A percentile compares a stretch with the other conserved stretches of the same genome.
phyloP scores from a whole-genome alignment of 169 alveolate species.

The Miamiensis avidus region DNA sequence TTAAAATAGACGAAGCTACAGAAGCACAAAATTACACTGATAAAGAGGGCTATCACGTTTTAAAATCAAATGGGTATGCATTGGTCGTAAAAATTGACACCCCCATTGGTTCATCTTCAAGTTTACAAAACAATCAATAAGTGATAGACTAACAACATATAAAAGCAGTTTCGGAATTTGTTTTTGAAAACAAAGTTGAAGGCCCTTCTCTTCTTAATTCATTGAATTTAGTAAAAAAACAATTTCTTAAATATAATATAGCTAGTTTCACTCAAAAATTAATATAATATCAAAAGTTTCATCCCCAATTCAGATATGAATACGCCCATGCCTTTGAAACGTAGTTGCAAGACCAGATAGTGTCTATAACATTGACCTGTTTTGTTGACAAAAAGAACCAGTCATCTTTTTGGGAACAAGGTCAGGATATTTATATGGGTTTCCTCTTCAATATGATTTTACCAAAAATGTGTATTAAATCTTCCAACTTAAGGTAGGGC shows the following conservation, averaged over 20 bases:
- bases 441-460: background rate
- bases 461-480: no score
- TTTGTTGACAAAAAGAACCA: background rate
- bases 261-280: no score
- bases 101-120: background rate
- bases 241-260: no score
- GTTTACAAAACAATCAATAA: background rate
- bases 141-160: background rate
- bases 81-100: background rate
- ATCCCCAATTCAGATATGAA: background rate
- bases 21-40: no score
- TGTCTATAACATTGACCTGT: background rate
- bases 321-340: background rate
- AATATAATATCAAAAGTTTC: no score
- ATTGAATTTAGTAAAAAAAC: background rate
- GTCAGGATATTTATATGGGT: background rate
- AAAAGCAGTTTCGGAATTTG: background rate
- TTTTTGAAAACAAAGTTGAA: background rate
- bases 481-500: background rate
- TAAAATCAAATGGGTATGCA: background rate
- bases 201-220: background rate
- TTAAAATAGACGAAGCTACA: no score
- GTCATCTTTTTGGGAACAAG: background rate
- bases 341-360: background rate
- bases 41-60: no score